Conservation (phyloP, 768 basidiomycete genomes). For the Ramaria sp. region DNA sequence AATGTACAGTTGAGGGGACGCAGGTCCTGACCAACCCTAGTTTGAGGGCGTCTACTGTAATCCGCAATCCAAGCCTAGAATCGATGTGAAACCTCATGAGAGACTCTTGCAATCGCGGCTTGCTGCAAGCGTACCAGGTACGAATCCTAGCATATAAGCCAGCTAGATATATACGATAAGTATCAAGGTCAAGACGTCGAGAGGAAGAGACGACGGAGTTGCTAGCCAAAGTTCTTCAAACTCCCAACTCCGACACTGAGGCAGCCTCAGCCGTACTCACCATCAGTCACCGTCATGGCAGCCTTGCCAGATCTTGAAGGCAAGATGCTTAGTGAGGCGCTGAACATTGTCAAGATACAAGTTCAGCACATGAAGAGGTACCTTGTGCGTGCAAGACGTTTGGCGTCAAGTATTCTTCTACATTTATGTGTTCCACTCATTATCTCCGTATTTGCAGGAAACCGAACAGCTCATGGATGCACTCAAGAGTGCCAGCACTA, state of each 20-base stretch:
- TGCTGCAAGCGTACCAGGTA: no score
- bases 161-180: no score
- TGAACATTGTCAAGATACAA: constrained; percentile 82
- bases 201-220: neutral
- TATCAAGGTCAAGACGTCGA: neutral
- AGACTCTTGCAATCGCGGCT: no score
- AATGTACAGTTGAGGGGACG: no score
- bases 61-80: no score
- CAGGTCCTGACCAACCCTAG: no score
- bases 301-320: constrained; percentile 50
- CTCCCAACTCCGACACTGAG: neutral
- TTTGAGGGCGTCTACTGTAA: no score
- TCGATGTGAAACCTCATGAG: no score
- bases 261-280: neutral
- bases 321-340: constrained; percentile 74
- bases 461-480: constrained; percentile 98
- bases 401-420: constrained; percentile 3
- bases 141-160: no score
- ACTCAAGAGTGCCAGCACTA: constrained; percentile 90
- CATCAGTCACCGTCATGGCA: constrained; percentile 11
- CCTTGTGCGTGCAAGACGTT: constrained; percentile 44
- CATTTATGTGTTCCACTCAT: constrained; percentile 6
- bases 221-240: neutral
- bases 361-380: constrained; percentile 93
- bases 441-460: constrained; percentile 44